Evolutionary conservation across 1,284 basidiomycete genomes (phyloP), one percentile per base, ranked within the genome.

Genomic region (Ceratobasidium sp.): DNA sequence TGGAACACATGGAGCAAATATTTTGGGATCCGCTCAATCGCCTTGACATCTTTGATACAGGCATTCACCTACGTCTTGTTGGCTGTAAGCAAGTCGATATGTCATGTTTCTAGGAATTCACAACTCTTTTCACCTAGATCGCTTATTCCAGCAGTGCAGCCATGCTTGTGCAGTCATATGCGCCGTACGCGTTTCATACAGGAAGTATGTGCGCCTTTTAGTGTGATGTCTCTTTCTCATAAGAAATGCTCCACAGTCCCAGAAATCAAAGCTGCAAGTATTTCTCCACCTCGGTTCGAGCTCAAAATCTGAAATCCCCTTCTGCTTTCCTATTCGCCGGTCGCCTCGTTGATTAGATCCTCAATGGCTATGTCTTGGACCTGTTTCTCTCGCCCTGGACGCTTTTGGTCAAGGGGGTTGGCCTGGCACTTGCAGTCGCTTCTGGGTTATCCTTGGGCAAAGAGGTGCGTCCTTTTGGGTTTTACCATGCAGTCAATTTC

Each of bases 391-490:
- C 88, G n/a, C 86, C 89, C 0, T 91, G 89, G 90, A 92, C 89
- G 0, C 84, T 92, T 19, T 82, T 92, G 53, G 92, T 92, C 79
- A 94, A 94, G 81, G 88, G 89, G 0, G 81, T 94, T 58, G 92
- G 92, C 7, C 84, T 94, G 39, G 90, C 91, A 6, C 85, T 95
- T 9, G 86, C 91, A 0, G 91, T 93, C n/a, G 90, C 90, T 0
- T 92, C 90, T 11, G 92, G 92, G 0, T 83, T 93, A 16, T 92
- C 90, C 1, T 82, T 93, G 24, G 92, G 92, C 11, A 93, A 93
- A 82, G 90, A 91, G 83, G 89, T 85, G 64, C 53, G 79, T 61
- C 7, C 37, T 39, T 58, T 59, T 19, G 27, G 2, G 11, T 69
- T 22, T 7, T 11, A 49, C 22, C 7, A n/a, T n/a, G 9, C 22